Base-by-base conservation (phyloP, 2,329 filamentous ascomycete genomes). In the Epichloe scottii region DNA sequence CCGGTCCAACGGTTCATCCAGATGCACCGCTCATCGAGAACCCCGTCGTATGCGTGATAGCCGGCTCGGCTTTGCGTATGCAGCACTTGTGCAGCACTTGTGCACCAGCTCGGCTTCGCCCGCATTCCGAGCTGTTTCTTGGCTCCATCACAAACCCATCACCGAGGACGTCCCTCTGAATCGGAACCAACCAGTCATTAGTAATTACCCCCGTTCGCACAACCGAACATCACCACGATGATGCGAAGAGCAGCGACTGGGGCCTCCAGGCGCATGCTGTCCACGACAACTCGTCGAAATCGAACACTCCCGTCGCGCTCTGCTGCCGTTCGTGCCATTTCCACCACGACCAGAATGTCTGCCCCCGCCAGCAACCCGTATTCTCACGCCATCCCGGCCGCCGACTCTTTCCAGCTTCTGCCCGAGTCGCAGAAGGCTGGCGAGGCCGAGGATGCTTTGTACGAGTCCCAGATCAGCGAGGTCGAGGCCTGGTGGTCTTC, bases 401-500 rank as follows among this genome's bases (percentile, higher is more conserved):
- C 85, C 52, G 89, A 95, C 62, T 79, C 86, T 30, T 96, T 91
- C 70, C 91, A 96, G 66, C 77, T 96, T 14, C 77, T 96, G 0
- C 77, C 88, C 40, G 87, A 89, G 57, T 69, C 78, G 34, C 73
- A 85, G 51, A 96, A 97, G 68, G 73, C 84, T 0, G 89, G 89
- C 15, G 74, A 77, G 17, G 81, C 87, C 0, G 93, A 97, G 68
- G 89, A 97, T 68, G 81, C 81, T 1, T 76, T 96, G 1, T 95
- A 90, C 66, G 81, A 90, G 41, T 79, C 86, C 55, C 88, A 96
- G 65, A 75, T 97, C 49, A 78, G 84, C 61, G 85, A 93, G 60
- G 89, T 97, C 12, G 81, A 90, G 66, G 78, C 84, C 30, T 97
- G 91, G 93, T 98, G 91, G 91, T 77, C 79, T 19, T 85, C 84